phyloP scores from a whole-genome alignment of 345 rosid genomes.

The Populus euphratica region DNA sequence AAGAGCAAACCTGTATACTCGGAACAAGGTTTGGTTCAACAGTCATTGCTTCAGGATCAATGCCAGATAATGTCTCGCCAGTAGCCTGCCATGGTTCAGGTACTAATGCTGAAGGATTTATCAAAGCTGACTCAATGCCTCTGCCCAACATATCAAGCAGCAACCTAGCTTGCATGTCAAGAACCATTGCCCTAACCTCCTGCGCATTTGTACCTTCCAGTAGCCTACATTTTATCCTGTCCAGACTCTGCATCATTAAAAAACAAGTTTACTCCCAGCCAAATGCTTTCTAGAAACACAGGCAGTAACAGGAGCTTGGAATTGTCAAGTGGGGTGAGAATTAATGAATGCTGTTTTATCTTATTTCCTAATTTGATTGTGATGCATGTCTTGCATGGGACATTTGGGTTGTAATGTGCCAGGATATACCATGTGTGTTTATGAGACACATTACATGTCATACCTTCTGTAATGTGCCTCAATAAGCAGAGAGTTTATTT shows the following conservation, averaged over 20 bases:
- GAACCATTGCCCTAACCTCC: constrained; percentile 99
- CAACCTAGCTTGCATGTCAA: constrained; percentile 98
- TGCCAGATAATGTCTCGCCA: constrained; percentile 61
- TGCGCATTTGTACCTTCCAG: constrained; percentile 98
- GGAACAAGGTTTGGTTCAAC: constrained; percentile 86
- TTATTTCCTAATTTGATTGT: neutral
- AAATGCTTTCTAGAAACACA: constrained; percentile 12
- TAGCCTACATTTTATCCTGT: constrained; percentile 93
- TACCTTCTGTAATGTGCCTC: neutral
- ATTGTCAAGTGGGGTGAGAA: neutral
- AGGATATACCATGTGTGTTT: neutral
- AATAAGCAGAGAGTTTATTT: neutral
- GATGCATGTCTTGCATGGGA: neutral
- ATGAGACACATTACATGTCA: neutral
- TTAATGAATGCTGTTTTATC: neutral
- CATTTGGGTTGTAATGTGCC: neutral
- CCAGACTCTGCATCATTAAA: constrained; percentile 71
- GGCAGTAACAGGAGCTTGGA: neutral
- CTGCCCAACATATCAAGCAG: constrained; percentile 97
- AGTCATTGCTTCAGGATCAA: constrained; percentile 92
- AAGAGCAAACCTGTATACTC: constrained; percentile 59
- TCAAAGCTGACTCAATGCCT: constrained; percentile 95
- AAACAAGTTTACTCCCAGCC: constrained; percentile 18
- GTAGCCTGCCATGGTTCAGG: constrained; percentile 87
- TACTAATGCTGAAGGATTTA: constrained; percentile 86